Conservation (phyloP, 2,329 filamentous ascomycete genomes). For the Aspergillus ustus region DNA sequence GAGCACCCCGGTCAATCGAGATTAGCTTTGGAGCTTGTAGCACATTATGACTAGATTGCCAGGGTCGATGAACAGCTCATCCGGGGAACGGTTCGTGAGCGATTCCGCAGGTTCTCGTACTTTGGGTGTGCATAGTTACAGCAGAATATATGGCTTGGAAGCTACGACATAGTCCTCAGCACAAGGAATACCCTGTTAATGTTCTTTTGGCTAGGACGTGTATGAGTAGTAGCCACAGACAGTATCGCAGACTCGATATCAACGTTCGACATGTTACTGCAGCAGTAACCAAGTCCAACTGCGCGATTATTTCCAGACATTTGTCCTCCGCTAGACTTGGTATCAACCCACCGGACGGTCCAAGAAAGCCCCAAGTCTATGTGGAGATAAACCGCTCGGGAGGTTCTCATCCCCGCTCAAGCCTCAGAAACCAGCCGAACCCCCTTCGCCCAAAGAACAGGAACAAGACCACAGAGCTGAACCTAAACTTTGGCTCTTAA, state of each 20-base stretch:
- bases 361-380: not conserved
- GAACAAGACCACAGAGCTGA: not conserved
- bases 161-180: not conserved
- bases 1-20: not conserved
- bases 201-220: not conserved
- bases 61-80: not conserved
- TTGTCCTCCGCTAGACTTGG: not conserved
- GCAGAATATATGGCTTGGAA: not conserved
- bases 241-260: not conserved
- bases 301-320: not conserved
- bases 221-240: not conserved
- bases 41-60: not conserved
- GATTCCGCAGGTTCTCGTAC: not conserved
- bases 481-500: not conserved
- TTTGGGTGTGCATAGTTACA: not conserved
- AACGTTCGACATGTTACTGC: not conserved
- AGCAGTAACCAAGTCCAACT: not conserved
- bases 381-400: not conserved
- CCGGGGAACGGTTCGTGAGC: not conserved
- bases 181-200: not conserved
- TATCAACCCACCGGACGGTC: not conserved
- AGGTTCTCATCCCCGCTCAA: not conserved
- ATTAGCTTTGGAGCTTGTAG: not conserved
- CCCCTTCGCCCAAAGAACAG: not conserved
- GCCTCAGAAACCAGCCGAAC: not conserved